Conservation (phyloP, 805 yeast genomes). For the Candida hispaniensis region DNA sequence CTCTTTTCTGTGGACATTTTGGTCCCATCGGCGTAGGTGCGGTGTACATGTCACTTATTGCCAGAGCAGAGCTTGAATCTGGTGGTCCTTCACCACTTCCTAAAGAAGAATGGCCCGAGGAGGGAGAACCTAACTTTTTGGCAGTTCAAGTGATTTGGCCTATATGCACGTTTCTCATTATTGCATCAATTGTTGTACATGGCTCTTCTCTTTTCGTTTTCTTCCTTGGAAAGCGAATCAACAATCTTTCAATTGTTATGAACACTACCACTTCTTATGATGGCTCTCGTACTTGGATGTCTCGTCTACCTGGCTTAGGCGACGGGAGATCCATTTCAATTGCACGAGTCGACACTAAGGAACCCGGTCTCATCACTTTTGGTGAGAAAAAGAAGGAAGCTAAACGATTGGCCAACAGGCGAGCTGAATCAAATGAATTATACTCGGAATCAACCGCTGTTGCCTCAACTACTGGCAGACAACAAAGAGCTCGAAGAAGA, state of each 20-base stretch:
- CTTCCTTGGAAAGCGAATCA: conserved; percentile 72
- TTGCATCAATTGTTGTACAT: conserved; percentile 77
- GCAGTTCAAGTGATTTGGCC: conserved; percentile 70
- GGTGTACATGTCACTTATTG: conserved; percentile 69
- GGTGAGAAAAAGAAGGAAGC: conserved; percentile 24
- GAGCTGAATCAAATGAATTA: background rate
- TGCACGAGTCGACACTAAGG: conserved; percentile 67
- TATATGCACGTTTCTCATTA: conserved; percentile 63
- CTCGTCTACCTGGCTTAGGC: conserved; percentile 72
- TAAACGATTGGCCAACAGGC: conserved; percentile 2
- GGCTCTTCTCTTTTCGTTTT: conserved; percentile 81
- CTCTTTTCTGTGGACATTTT: conserved; percentile 86
- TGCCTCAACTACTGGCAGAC: conserved; percentile 1
- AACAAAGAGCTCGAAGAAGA: conserved; percentile 9
- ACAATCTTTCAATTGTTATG: conserved; percentile 87
- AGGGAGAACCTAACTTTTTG: conserved; percentile 43
- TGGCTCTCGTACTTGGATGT: conserved; percentile 65
- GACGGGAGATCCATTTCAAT: conserved; percentile 70
- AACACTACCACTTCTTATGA: conserved; percentile 61
- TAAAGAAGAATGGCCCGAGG: conserved; percentile 34
- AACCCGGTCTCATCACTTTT: conserved; percentile 26
- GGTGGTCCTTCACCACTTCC: conserved; percentile 46
- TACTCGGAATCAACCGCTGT: background rate
- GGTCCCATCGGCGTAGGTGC: conserved; percentile 98
- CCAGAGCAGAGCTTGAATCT: conserved; percentile 60